Evolutionary conservation across 2,329 filamentous ascomycete genomes (phyloP).

Genomic region (Alternaria sp.): DNA sequence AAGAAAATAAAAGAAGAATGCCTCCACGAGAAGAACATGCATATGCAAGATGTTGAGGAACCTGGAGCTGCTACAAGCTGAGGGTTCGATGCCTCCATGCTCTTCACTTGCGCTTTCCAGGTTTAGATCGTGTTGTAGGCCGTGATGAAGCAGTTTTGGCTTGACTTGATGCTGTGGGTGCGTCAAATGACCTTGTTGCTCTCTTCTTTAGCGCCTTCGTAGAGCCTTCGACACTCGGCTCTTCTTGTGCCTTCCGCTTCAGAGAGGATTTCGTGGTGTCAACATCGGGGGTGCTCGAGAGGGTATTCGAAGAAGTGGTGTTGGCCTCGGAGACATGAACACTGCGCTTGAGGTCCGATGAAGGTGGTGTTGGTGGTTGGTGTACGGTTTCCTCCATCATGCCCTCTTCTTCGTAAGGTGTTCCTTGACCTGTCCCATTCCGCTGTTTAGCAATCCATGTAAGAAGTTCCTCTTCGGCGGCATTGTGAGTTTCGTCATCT

Average conservation of each 20-base stretch:
- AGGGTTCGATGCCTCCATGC: neutral
- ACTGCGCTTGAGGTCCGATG: constrained; percentile 34
- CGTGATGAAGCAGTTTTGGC: constrained; percentile 32
- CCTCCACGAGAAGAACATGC: neutral
- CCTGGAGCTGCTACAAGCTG: neutral
- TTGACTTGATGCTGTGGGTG: constrained; percentile 50
- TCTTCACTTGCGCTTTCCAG: neutral
- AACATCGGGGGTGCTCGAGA: constrained; percentile 5
- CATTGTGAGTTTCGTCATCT: constrained; percentile 13
- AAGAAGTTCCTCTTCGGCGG: constrained; percentile 38
- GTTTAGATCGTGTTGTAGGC: constrained; percentile 18
- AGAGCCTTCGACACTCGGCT: constrained; percentile 19
- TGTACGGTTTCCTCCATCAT: constrained; percentile 14
- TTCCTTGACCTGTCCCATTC: constrained; percentile 11
- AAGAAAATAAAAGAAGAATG: neutral
- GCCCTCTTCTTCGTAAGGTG: constrained; percentile 19
- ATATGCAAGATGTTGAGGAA: neutral
- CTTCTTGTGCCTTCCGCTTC: constrained; percentile 46
- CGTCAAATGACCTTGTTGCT: constrained; percentile 43
- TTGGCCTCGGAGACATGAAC: constrained; percentile 5
- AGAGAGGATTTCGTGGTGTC: constrained; percentile 27
- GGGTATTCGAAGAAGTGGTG: constrained; percentile 14
- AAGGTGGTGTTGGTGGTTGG: constrained; percentile 32
- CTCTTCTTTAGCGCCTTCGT: constrained; percentile 40
- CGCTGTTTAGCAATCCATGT: constrained; percentile 47